A percentile compares a stretch with the other conserved stretches of the same genome.
These are phyloP conservation scores for Prosopis cineraria DNA, from an alignment of 306 rosid genomes.

Conservation along the genomic window DNA sequence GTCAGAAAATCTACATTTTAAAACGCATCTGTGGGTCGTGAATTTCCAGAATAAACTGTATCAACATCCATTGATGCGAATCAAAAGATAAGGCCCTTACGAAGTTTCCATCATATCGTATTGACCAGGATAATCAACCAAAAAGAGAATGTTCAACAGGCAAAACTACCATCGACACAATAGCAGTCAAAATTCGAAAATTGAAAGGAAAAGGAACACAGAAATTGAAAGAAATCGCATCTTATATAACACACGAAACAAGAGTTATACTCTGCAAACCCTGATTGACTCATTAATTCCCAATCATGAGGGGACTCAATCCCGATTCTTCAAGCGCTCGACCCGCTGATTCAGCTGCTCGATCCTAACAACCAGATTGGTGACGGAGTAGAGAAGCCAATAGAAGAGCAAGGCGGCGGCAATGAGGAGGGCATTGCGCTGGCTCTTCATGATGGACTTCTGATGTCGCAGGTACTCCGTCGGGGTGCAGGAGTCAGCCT, in stretches of 20 bases:
- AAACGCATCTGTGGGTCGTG: background rate
- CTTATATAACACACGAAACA: background rate
- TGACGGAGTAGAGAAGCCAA: conserved; percentile 94
- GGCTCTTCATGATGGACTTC: conserved; percentile 98
- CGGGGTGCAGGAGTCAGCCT: conserved; percentile 74
- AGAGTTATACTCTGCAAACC: background rate
- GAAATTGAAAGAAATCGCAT: background rate
- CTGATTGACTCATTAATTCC: conserved; percentile 3
- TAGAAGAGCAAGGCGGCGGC: conserved; percentile 83
- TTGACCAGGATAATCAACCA: background rate
- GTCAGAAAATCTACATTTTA: background rate
- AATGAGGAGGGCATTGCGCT: conserved; percentile 93
- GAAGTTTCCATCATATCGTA: background rate
- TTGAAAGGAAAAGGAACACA: background rate
- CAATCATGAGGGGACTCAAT: conserved; percentile 41
- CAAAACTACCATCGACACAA: conserved; percentile 28
- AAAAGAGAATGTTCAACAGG: background rate
- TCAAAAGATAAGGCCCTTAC: background rate
- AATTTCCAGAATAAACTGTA: background rate
- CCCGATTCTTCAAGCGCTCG: conserved; percentile 77
- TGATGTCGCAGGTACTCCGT: conserved; percentile 89
- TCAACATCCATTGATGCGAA: background rate
- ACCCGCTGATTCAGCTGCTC: conserved; percentile 87
- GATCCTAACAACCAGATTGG: conserved; percentile 74
- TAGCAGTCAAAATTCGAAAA: conserved; percentile 12